A percentile compares a stretch with the other conserved stretches of the same genome.
Conservation (phyloP, 2,329 filamentous ascomycete genomes). For the Gnomoniopsis smithogilvyi region DNA sequence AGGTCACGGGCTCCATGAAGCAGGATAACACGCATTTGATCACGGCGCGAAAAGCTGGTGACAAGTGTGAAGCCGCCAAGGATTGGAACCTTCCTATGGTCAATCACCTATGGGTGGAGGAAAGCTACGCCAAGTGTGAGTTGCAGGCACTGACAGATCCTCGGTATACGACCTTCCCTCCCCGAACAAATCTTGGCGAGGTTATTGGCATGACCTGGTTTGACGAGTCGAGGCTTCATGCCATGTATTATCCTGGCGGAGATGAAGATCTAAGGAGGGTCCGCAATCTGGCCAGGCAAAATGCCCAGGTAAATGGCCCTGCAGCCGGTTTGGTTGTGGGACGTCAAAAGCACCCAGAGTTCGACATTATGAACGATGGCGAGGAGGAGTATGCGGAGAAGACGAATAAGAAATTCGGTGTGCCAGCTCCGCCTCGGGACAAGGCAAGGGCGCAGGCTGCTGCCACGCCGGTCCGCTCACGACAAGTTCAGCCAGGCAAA, state of each 20-base stretch:
- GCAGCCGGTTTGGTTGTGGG: slow-evolving; percentile 46
- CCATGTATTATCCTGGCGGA: slow-evolving; percentile 67
- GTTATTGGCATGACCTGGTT: slow-evolving; percentile 87
- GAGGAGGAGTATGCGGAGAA: slow-evolving; percentile 33
- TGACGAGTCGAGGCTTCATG: slow-evolving; percentile 58
- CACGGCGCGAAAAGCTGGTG: slow-evolving; percentile 82
- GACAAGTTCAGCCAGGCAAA: slow-evolving; percentile 59
- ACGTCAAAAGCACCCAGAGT: slow-evolving; percentile 35
- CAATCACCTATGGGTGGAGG: slow-evolving; percentile 97
- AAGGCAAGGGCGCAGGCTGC: slow-evolving; percentile 19
- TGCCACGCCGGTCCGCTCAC: slow-evolving; percentile 39
- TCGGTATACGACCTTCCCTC: slow-evolving; percentile 83
- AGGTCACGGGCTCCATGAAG: slow-evolving; percentile 93
- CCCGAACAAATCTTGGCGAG: slow-evolving; percentile 86
- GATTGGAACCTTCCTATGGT: slow-evolving; percentile 91
- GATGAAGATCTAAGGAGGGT: slow-evolving; percentile 46
- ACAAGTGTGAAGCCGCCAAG: slow-evolving; percentile 87
- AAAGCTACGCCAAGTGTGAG: slow-evolving; percentile 89
- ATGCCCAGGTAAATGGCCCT: slow-evolving; percentile 43
- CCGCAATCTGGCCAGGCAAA: slow-evolving; percentile 47
- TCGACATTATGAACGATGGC: slow-evolving; percentile 43
- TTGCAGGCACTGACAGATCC: slow-evolving; percentile 67
- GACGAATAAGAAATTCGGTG: slow-evolving; percentile 30
- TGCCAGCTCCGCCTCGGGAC: slow-evolving; percentile 25
- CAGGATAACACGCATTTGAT: slow-evolving; percentile 94